Base-by-base conservation (phyloP, 768 basidiomycete species). In the Leccinellum rugosiceps region DNA sequence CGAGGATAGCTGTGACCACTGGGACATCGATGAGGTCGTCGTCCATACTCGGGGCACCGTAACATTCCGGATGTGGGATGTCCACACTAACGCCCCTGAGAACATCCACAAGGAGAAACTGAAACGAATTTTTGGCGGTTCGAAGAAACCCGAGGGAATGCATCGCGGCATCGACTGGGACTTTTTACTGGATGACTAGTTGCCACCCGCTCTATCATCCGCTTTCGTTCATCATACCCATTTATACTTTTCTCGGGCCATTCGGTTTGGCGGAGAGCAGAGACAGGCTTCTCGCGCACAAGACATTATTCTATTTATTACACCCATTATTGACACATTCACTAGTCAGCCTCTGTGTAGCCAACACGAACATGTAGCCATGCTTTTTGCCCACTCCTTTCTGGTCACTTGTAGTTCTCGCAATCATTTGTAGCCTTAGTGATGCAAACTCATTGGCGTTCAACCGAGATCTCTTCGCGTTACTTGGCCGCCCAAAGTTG, bases 21-120 rank as follows among this genome's bases (percentile, higher is more conserved):
- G 68, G 61, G 73, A 76, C 50, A 80, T 80, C 55, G 89, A 91
- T 66, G 81, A 84, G 65, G 82, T 90, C 49, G 72, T 84, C 49
- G 80, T 90, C 7, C 71, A 74, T 45, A 87, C 88, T n/a, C 63
- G 65, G 17, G 88, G 89, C 17, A 72, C 69, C 44, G 78, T 91
- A 55, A 81, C 78, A 3, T 87, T 91, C 70, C 83, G 83, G 30
- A 90, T 90, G 88, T 91, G 89, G 89, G 87, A 91, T 69, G 79
- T 87, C 53, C 79, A 80, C 59, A 82, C 83, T 15, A 78, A 81
- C 61, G 77, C 82, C 46, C 84, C 87, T 19, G 89, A 91, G 69
- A 82, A 80, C 47, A 56, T 74, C 47, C 81, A 80, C 55, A 84
- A 80, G 68, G 89, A 90, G 72, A 74, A 78, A 2, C 68, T 85